A percentile compares a stretch with the other conserved stretches of the same genome.
These are phyloP conservation scores for Cladochytrium replicatum DNA, from an alignment of 192 early-diverging fungal genomes.

Conservation along the genomic window DNA sequence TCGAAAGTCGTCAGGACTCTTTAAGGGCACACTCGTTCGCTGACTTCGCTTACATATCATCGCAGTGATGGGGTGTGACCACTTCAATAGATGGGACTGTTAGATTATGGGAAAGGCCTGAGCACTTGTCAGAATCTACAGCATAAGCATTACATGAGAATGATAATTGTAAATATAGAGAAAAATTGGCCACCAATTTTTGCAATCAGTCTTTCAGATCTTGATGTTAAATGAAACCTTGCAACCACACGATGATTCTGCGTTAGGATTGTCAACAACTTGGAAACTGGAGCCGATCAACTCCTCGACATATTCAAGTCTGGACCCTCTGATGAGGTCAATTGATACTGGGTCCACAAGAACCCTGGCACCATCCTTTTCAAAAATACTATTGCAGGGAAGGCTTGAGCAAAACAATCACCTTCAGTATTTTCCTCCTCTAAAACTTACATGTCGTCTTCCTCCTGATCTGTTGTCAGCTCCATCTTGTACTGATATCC, in stretches of 20 bases:
- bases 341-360: slow-evolving; percentile 31
- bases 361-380: slow-evolving; percentile 29
- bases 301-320: slow-evolving; percentile 41
- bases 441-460: slow-evolving; percentile 32
- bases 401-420: slow-evolving; percentile 1
- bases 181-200: too few species aligned
- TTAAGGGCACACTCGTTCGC: slow-evolving; percentile 38
- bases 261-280: slow-evolving; percentile 40
- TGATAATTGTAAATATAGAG: too few species aligned
- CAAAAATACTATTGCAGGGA: slow-evolving; percentile 27
- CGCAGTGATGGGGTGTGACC: slow-evolving; percentile 44
- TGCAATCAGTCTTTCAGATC: too few species aligned
- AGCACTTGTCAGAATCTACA: too few species aligned
- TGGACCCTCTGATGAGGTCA: slow-evolving; percentile 32
- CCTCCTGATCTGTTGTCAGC: slow-evolving; percentile 23
- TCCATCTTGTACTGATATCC: slow-evolving; percentile 47
- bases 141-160: too few species aligned
- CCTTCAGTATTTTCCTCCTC: slow-evolving; percentile 3
- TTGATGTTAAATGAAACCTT: slow-evolving; percentile 42
- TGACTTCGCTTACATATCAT: slow-evolving; percentile 62
- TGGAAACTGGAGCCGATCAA: slow-evolving; percentile 46
- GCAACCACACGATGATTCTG: slow-evolving; percentile 41
- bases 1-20: slow-evolving; percentile 1
- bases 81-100: slow-evolving; percentile 56
- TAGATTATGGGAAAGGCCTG: slow-evolving; percentile 65